Base-by-base conservation (phyloP, 1,284 basidiomycete genomes). In the Cryptococcus sp. region DNA sequence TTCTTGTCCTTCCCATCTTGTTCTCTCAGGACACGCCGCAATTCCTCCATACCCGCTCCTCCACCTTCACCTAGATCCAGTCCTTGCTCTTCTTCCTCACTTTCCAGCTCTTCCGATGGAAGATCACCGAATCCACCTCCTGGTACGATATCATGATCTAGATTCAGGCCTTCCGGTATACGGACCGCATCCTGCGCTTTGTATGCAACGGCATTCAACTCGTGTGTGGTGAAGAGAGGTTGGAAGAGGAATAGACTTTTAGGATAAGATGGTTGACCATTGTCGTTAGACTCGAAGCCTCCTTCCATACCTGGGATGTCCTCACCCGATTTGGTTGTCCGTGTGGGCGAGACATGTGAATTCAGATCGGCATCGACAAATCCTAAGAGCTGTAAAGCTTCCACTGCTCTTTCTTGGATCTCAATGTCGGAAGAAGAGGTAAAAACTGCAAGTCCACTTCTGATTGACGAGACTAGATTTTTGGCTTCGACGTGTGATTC, bases 361-460 rank as follows among this genome's bases (percentile, higher is more conserved):
- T 78, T 77, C n/a, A 96, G 74, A 70, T 96, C 91, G 11, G 85
- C 85, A 46, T 84, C 79, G 49, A 96, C 82, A 61, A 97, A 88
- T 1, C 78, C 80, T 62, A 94, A 86, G 2, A 97, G 76, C 64
- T 91, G 85, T 2, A 85, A 69, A 32, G 86, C 79, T 63, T 94
- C 91, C 13, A 87, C 83, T 4, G 91, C 88, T 84, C 94, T 79
- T 74, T 98, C 91, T 74, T 92, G 89, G 13, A 98, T 86, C 67
- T 97, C 93, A 34, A 91, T 84, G 61, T 93, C 81, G 3, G 81
- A 74, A 63, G 79, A 83, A 2, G 77, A 72, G 45, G 61, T 55
- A 60, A 70, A 89, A 79, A 42, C 77, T n/a, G 76, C 68, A 49
- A 88, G 70, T 13, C 82, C 80, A 18, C 73, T 74, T 11, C 83